A percentile compares a stretch with the other conserved stretches of the same genome.
These are phyloP conservation scores for Cryptosporidium sp. DNA, from an alignment of 169 alveolate genomes.

Conservation along the genomic window DNA sequence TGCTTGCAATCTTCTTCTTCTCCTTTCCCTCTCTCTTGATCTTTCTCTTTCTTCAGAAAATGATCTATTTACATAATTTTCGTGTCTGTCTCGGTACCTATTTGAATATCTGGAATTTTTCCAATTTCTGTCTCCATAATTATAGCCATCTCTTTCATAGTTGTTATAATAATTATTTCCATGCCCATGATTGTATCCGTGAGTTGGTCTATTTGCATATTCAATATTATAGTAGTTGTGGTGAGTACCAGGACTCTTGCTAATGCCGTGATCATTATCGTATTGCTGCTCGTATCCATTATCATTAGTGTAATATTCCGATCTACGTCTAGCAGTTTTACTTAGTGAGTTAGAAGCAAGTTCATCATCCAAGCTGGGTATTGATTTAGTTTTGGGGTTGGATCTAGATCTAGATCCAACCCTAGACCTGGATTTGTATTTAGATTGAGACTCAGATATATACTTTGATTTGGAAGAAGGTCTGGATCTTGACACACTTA, in stretches of 20 bases:
- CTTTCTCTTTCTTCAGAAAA: constrained; percentile 70
- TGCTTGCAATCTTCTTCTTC: constrained; percentile 79
- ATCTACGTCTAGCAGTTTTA: background rate
- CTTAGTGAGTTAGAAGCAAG: background rate
- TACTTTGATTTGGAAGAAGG: constrained; percentile 6
- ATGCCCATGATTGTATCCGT: background rate
- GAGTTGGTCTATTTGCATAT: background rate
- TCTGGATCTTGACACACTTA: constrained; percentile 76
- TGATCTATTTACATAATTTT: background rate
- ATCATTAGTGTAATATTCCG: background rate
- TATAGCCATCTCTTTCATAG: background rate
- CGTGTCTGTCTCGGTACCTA: constrained; percentile 8
- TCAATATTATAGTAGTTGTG: background rate
- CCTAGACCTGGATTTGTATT: constrained; percentile 67
- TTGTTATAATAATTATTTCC: background rate
- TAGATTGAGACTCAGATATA: constrained; percentile 24
- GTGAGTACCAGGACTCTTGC: background rate
- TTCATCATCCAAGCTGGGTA: background rate
- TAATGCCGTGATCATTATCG: background rate
- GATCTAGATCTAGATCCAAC: background rate
- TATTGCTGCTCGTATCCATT: background rate
- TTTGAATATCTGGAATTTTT: background rate
- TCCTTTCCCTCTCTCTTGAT: constrained; percentile 80
- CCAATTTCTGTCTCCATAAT: constrained; percentile 1
- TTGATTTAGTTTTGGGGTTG: background rate